Base-by-base conservation (phyloP, 257 asterid genomes). In the Eustoma russellianum region DNA sequence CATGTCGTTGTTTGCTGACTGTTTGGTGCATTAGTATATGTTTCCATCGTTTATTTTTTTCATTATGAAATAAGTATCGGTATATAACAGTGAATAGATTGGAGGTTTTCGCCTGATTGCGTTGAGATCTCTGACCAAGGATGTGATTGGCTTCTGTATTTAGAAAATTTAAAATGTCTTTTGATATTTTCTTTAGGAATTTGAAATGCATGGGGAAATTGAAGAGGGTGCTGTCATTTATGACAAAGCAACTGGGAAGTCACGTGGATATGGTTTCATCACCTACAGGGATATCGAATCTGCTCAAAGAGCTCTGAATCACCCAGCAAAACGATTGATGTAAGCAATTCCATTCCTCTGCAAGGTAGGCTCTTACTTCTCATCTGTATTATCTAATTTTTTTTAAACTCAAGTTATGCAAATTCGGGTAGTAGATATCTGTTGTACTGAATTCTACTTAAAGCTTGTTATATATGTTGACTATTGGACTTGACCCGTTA, bases 191-290 rank as follows among this genome's bases (percentile, higher is more conserved):
- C 13, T 62, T 17, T 72, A 81, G 94, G 94, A 94, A 46, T 87
- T 87, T 68, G 74, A 57, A 73, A 86, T 75, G 72, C 94, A 88
- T 43, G 96, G 94, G 34, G 90, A 78, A 67, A 82, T 88, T 16
- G 94, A 88, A 70, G 96, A 87, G 75, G 96, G 96, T 65, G 90
- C 93, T 48, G 93, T 84, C 19, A 84, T 88, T 52, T 55, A 61
- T 35, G 96, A 88, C 77, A 82, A 82, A 71, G 57, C 47, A 41
- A 76, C 96, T 9, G 93, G 93, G 74, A 78, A 74, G 51, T 84
- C 96, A 7, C 87, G 90, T 59, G 90, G 96, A 49, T 84, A 83
- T 67, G 96, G 90, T 18, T 84, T 87, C 61, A 77, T 87, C 53
- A 87, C 93, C 40, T 87, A 41, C 60, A 84, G 74, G 65, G 85